Base-by-base conservation (phyloP, 140 eudicot genomes). In the Flaveria floridana region DNA sequence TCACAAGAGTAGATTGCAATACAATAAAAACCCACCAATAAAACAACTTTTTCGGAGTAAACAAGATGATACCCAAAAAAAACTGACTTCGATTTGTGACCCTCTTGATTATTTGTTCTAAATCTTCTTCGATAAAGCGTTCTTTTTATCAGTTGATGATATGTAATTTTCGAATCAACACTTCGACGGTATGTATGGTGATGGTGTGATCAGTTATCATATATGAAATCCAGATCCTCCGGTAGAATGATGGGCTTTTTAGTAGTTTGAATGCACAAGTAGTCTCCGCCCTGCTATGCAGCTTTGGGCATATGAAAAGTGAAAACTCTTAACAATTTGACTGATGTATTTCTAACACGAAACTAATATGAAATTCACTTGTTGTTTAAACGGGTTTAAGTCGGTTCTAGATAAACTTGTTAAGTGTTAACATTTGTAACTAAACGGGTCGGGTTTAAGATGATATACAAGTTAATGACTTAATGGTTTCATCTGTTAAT, bases 101-200 rank as follows among this genome's bases (percentile, higher is more conserved):
- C 57, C 25, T 68, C 72, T 46, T 20, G 34, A 42, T 18, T 66
- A 10, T 15, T 65, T 37, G 51, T 65, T 37, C 71, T 13, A 48
- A 68, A 68, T 46, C 21, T 21, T 21, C 21, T 44, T 47, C 37
- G 53, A 41, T 12, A 34, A 2, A 9, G 37, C 53, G 56, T 42
- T 67, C 41, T 42, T 44, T 30, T 12, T 42, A 11, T 23, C 55
- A 68, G 28, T 37, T 21, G 15, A 34, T 14, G 28, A 66, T 1
- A 18, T n/a, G 7, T 4, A 66, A 26, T 10, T 7, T 16, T 28
- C 46, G 44, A 28, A 28, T 62, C 44, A 26, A 15, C 68, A 63
- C 42, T 26, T 65, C 9, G 68, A 62, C 68, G 18, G 68, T 26
- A 13, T 20, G 34, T 10, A 23, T 23, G 25, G 25, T 23, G 25